These are phyloP conservation scores for Neurospora tetraspora DNA, from an alignment of 495 filamentous ascomycete species.

Conservation along the genomic window DNA sequence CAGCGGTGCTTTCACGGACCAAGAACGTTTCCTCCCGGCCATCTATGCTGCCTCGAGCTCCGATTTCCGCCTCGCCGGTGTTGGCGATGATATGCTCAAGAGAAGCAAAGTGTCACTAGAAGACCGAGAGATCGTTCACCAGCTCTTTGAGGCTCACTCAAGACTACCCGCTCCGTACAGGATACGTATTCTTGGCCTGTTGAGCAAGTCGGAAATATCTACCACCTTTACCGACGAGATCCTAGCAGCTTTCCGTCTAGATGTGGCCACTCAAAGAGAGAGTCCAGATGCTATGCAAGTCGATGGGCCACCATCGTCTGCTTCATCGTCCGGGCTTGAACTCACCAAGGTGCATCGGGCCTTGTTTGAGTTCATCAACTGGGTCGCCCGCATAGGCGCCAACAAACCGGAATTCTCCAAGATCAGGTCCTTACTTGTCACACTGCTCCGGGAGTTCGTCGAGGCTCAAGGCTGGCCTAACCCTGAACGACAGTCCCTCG, in stretches of 20 bases:
- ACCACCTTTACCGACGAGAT: conserved; percentile 57
- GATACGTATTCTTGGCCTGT: conserved; percentile 58
- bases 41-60: conserved; percentile 72
- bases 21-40: conserved; percentile 72
- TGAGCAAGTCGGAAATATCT: conserved; percentile 63
- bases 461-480: conserved; percentile 77
- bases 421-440: conserved; percentile 62
- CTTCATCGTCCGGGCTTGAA: conserved; percentile 16
- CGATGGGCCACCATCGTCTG: conserved; percentile 20
- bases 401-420: conserved; percentile 37
- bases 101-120: conserved; percentile 63
- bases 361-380: conserved; percentile 81
- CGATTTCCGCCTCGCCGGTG: conserved; percentile 68
- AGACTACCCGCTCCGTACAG: conserved; percentile 61
- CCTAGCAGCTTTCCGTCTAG: conserved; percentile 58
- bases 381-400: conserved; percentile 69
- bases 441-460: conserved; percentile 63
- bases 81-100: conserved; percentile 80
- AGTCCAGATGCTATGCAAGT: conserved; percentile 11
- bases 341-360: conserved; percentile 53
- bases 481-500: conserved; percentile 42
- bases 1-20: conserved; percentile 73
- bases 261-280: conserved; percentile 20
- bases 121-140: conserved; percentile 47
- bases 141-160: conserved; percentile 62